A percentile compares a stretch with the other conserved stretches of the same genome.
Evolutionary conservation across 2,329 filamentous ascomycete species (phyloP).

Genomic region (Dothistroma pini): DNA sequence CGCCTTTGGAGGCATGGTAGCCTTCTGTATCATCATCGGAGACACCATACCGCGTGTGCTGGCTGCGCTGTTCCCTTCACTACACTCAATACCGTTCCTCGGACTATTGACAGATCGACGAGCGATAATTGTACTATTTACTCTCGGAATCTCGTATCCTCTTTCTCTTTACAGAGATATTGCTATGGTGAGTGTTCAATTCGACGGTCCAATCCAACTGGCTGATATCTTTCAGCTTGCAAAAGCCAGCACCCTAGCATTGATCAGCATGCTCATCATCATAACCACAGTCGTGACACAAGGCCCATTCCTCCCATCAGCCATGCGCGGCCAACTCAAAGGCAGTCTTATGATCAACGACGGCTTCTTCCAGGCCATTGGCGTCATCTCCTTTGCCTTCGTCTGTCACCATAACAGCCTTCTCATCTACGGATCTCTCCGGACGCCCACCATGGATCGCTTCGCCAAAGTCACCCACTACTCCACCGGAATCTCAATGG

Average conservation of each 20-base stretch:
- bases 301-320: conserved; percentile 67
- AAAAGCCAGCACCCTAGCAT: conserved; percentile 88
- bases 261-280: conserved; percentile 91
- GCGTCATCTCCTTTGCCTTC: conserved; percentile 92
- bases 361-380: conserved; percentile 92
- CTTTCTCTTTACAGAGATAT: conserved; percentile 94
- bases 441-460: conserved; percentile 90
- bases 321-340: conserved; percentile 67
- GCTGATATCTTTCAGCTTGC: conserved; percentile 62
- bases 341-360: conserved; percentile 72
- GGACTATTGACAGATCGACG: conserved; percentile 77
- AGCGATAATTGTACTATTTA: conserved; percentile 83
- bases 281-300: conserved; percentile 84
- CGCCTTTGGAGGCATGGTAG: conserved; percentile 98
- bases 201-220: conserved; percentile 5
- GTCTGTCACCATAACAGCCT: conserved; percentile 92
- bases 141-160: conserved; percentile 82
- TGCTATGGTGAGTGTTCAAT: conserved; percentile 65
- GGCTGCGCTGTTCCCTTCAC: conserved; percentile 71
- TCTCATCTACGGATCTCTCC: conserved; percentile 92
- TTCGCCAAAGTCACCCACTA: conserved; percentile 92
- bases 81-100: conserved; percentile 69
- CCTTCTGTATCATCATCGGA: conserved; percentile 95
- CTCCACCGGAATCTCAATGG: conserved; percentile 82
- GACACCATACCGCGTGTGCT: conserved; percentile 94